A percentile compares a stretch with the other conserved stretches of the same genome.
phyloP scores from a whole-genome alignment of 768 basidiomycete genomes.

The Chlorophyllum brunneum region DNA sequence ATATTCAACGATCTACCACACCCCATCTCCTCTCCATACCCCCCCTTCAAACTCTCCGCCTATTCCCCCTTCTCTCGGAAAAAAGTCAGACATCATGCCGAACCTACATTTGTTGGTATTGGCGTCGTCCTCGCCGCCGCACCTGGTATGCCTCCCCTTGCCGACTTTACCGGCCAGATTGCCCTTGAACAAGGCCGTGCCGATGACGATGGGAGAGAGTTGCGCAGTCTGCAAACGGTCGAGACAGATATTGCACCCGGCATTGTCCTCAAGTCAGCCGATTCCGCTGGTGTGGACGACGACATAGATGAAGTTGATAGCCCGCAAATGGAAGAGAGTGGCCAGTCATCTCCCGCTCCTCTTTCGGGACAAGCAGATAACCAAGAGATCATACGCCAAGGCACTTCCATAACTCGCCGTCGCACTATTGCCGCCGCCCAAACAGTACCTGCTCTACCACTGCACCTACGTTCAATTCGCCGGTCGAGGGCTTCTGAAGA shows the following conservation, averaged over 20 bases:
- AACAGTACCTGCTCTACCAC: slow-evolving; percentile 69
- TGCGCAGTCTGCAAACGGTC: slow-evolving; percentile 45
- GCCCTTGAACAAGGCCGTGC: slow-evolving; percentile 87
- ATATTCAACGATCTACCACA: slow-evolving; percentile 87
- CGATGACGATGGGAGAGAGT: slow-evolving; percentile 52
- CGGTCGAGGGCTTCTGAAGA: slow-evolving; percentile 64
- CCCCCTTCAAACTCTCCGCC: slow-evolving; percentile 46
- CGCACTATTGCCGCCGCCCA: slow-evolving; percentile 62
- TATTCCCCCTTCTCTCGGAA: slow-evolving; percentile 40
- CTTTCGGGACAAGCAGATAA: slow-evolving; percentile 9
- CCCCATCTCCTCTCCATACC: slow-evolving; percentile 64
- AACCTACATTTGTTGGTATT: slow-evolving; percentile 81
- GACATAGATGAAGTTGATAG: slow-evolving; percentile 25
- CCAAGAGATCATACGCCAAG: slow-evolving; percentile 15
- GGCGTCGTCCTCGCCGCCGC: slow-evolving; percentile 75
- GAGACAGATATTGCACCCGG: slow-evolving; percentile 39
- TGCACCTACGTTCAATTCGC: slow-evolving; percentile 51
- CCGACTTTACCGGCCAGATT: slow-evolving; percentile 73
- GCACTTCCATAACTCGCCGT: slow-evolving; percentile 30
- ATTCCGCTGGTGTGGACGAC: slow-evolving; percentile 17
- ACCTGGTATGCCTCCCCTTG: slow-evolving; percentile 73
- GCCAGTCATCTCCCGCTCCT: slow-evolving; percentile 12
- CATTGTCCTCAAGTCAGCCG: neutral
- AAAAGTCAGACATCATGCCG: slow-evolving; percentile 69
- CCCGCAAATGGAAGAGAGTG: slow-evolving; percentile 26